Evolutionary conservation across 1,139 yeast species (phyloP), one percentile per base, ranked within the genome.

Genomic region (Protomyces arabidopsidicola): DNA sequence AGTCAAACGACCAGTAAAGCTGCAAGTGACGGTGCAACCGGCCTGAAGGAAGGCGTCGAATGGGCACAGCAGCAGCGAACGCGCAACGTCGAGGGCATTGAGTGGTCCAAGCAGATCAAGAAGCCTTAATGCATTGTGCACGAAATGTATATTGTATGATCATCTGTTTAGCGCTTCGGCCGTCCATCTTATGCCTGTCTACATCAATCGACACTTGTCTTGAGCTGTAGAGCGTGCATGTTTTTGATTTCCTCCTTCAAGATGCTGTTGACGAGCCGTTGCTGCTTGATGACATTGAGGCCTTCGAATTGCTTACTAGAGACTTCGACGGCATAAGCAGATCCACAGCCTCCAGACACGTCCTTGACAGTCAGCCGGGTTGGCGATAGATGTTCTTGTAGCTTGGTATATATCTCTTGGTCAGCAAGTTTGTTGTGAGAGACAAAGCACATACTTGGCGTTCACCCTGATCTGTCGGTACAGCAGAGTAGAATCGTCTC

Each of bases 341-440:
- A 90, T 0, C 99, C 99, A 77, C 98, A 95, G 0, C 99, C 98
- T 5, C 79, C 88, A 31, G 95, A 86, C 3, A 91, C 86, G 73
- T 93, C 98, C 68, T 80, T 79, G 9, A 91, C 96, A 58, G 80
- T 79, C 59, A 90, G 76, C 53, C 75, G 76, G 39, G 76, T 73
- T 1, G 98, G 97, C 16, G 76, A 69, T 60, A 90, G 81, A 64
- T 81, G 80, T 20, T 77, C 74, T 20, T 79, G 71, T 57, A 90
- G 78, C 64, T 84, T 83, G 18, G 52, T 42, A 18, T 58, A 58
- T n/a, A 58, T 58, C 62, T 56, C 45, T 79, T 36, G 16, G 86
- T 42, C 22, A 42, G 48, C 48, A n/a, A n/a, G 5, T 3, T 16
- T 10, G 2, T n/a, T 10, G 24, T 20, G 51, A 90, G 82, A 72